Evolutionary conservation across 768 basidiomycete species (phyloP), one percentile per base, ranked within the genome.

Genomic region (Pleurotus ostreatus): DNA sequence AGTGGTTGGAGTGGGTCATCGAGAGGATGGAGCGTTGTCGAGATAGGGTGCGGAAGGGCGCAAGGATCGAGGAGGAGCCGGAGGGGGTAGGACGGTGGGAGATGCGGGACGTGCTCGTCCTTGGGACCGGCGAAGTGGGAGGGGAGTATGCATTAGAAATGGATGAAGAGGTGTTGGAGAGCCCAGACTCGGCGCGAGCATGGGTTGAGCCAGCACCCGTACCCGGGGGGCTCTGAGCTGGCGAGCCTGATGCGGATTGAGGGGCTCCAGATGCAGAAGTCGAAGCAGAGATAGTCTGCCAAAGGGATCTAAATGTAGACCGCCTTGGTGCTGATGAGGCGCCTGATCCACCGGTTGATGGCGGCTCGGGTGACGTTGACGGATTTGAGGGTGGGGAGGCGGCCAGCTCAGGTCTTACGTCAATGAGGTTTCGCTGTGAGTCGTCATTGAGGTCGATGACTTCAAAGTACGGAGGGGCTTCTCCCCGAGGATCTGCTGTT

Each of bases 381-480:
- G 51, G 51, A 15, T 43, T 39, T 41, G 37, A 41, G 4, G 39
- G 41, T 15, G 51, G 51, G 11, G 51, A 52, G 39, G 20, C 43
- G 12, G 51, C 51, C 22, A 53, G 23, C n/a, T 53, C 51, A 34
- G 30, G 30, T 11, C 30, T 34, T 2, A 11, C 11, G 11, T 34
- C 30, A 9, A 34, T 34, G 30, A 34, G 30, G 30, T 34, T 34
- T 41, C 51, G 16, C 38, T 16, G 13, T 37, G 37, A 39, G 4
- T 34, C 30, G 12, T 53, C 51, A n/a, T 53, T 53, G 38, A 53
- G 39, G 23, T 53, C 51, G 18, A 79, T 71, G 9, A 78, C 79
- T 68, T 89, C 86, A 49, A 78, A 81, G 66, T 91, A 91, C 0
- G 87, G 68, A 3, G 89, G 88, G 4, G 85, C 84, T 40, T 83